Evolutionary conservation across 257 asterid species (phyloP), one percentile per base, ranked within the genome.

Genomic region (Capsicum rhomboideum): DNA sequence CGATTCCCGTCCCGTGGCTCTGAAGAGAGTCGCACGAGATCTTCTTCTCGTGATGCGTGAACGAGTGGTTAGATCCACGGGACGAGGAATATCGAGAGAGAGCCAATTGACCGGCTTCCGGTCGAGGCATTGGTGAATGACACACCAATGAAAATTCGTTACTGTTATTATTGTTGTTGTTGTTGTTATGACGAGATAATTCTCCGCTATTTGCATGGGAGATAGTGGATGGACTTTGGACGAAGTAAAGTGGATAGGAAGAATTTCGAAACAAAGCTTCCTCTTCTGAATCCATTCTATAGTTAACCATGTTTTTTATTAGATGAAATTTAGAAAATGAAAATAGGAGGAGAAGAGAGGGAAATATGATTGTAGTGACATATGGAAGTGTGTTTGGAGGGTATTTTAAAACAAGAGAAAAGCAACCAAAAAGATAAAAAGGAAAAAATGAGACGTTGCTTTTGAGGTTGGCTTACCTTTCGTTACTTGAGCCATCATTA

Each of bases 181-280:
- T 79, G 37, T 4, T 28, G 18, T 7, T 61, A 26, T 23, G 3
- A 0, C 40, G 83, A 26, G 16, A 56, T 3, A 79, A 44, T 8
- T 86, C 89, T 2, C 79, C 77, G 14, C 84, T 85, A 88, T 86
- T 88, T 82, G 87, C 90, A 86, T 91, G 90, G 50, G 94, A 90
- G 56, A 86, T 20, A 56, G 90, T 85, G 1, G 96, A 91, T 2
- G 98, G 98, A 90, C 97, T 93, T 23, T 92, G 95, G 8, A 93
- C 96, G 61, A 88, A 94, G 90, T 93, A 94, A 6, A 89, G 69
- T 2, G 94, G 84, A 74, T 88, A 91, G 8, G 93, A 92, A 85
- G 88, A 91, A 55, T 92, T 84, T 6, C 92, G 91, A 87, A 89
- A 93, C 37, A 92, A 71, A 0, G 97, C 91, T 86, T 94, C 98